Percentiles rank a stretch among this genome's conserved stretches.
These are phyloP conservation scores for Alternaria solani DNA, from an alignment of 2,329 filamentous ascomycete species.

Conservation along the genomic window DNA sequence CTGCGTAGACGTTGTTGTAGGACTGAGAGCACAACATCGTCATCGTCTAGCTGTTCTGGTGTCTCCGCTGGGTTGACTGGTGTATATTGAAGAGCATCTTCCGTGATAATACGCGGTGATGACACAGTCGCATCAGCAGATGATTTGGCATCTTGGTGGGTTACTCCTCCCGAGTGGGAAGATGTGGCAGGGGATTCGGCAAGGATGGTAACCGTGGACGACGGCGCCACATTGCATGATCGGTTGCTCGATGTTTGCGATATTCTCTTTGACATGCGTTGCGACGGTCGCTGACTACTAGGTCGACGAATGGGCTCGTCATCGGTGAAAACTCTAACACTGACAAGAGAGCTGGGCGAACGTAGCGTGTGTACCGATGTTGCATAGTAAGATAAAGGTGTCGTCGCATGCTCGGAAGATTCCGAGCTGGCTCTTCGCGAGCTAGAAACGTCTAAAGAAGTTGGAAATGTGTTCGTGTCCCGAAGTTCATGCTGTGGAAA, in stretches of 20 bases:
- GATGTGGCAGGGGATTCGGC: not conserved
- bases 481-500: not conserved
- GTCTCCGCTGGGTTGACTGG: not conserved
- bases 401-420: not conserved
- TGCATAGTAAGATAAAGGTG: not conserved
- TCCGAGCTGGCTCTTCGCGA: not conserved
- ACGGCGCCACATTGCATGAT: not conserved
- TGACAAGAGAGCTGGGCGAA: not conserved
- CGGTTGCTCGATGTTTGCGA: slow-evolving; percentile 1
- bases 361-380: not conserved
- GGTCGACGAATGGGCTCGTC: slow-evolving; percentile 6
- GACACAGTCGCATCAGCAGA: not conserved
- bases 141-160: not conserved
- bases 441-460: not conserved
- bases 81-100: not conserved
- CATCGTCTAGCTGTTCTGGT: not conserved
- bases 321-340: not conserved
- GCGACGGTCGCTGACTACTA: slow-evolving; percentile 10
- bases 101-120: not conserved
- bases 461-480: not conserved
- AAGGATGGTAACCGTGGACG: not conserved
- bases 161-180: too few species aligned
- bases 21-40: slow-evolving; percentile 10
- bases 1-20: slow-evolving; percentile 8
- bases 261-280: slow-evolving; percentile 3